A percentile compares a stretch with the other conserved stretches of the same genome.
phyloP scores from a whole-genome alignment of 2,329 filamentous ascomycete genomes.

The Balansia obtecta region DNA sequence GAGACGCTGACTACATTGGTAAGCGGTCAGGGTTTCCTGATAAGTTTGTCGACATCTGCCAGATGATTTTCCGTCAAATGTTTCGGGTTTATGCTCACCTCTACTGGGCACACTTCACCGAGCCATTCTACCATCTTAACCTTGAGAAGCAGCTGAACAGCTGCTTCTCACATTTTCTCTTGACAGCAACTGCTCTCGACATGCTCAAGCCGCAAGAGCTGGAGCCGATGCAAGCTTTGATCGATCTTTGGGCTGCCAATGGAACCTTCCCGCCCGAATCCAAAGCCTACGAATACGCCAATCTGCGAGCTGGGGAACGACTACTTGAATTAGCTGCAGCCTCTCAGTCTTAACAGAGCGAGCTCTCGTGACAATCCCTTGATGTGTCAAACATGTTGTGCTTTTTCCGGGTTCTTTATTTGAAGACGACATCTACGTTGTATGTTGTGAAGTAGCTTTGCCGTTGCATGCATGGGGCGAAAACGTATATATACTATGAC shows the following conservation, averaged over 20 bases:
- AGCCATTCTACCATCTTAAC: slow-evolving; percentile 74
- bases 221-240: slow-evolving; percentile 89
- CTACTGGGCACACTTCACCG: slow-evolving; percentile 89
- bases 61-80: slow-evolving; percentile 94
- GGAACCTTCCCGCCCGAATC: slow-evolving; percentile 73
- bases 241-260: slow-evolving; percentile 83
- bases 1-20: slow-evolving; percentile 68
- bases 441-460: neutral
- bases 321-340: slow-evolving; percentile 36
- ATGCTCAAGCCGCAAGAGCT: slow-evolving; percentile 82
- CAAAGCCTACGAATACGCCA: slow-evolving; percentile 54
- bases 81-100: slow-evolving; percentile 97
- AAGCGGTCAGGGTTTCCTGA: slow-evolving; percentile 87
- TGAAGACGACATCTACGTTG: neutral
- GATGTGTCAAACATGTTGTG: neutral
- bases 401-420: neutral
- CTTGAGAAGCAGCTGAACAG: slow-evolving; percentile 73
- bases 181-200: slow-evolving; percentile 67
- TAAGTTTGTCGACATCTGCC: slow-evolving; percentile 80
- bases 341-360: slow-evolving; percentile 14
- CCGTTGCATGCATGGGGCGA: slow-evolving; percentile 1
- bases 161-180: slow-evolving; percentile 75
- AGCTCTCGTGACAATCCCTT: neutral
- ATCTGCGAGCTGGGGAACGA: slow-evolving; percentile 46
- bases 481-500: neutral